A percentile compares a stretch with the other conserved stretches of the same genome.
phyloP scores from a whole-genome alignment of 1,284 basidiomycete genomes.

The Albatrellus sp. region DNA sequence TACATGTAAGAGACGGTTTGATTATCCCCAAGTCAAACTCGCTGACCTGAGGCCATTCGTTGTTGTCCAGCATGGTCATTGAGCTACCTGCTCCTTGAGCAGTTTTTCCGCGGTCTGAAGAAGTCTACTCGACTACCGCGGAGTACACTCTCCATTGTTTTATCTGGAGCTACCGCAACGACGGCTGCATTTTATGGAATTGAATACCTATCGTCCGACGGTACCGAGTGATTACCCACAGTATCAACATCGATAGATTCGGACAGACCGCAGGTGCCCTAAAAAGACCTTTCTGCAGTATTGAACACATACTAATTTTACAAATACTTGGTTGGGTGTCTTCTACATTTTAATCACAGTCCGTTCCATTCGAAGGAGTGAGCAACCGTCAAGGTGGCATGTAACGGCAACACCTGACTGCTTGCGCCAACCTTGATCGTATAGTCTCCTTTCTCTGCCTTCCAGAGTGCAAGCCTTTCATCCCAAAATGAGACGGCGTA shows the following conservation, averaged over 20 bases:
- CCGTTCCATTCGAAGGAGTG: slow-evolving; percentile 35
- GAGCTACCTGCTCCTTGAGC: slow-evolving; percentile 30
- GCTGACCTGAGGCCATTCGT: neutral
- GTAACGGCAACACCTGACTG: slow-evolving; percentile 30
- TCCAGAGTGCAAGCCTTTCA: slow-evolving; percentile 27
- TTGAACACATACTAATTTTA: too few relatives aligned
- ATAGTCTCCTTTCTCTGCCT: slow-evolving; percentile 30
- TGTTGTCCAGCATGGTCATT: slow-evolving; percentile 29
- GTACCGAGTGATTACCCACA: neutral
- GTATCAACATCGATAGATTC: neutral
- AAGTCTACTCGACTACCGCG: slow-evolving; percentile 22
- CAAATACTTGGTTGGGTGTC: neutral
- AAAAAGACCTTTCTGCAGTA: too few relatives aligned
- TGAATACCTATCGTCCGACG: slow-evolving; percentile 23
- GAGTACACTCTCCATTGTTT: slow-evolving; percentile 20
- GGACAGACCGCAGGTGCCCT: too few relatives aligned
- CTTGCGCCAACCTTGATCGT: slow-evolving; percentile 34
- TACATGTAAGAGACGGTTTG: slow-evolving; percentile 19
- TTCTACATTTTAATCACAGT: slow-evolving; percentile 17
- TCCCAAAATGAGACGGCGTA: slow-evolving; percentile 51
- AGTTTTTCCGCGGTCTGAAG: slow-evolving; percentile 14
- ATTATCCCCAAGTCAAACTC: neutral
- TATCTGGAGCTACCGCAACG: slow-evolving; percentile 21
- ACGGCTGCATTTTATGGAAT: slow-evolving; percentile 29
- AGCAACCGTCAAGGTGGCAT: slow-evolving; percentile 24